Evolutionary conservation across 257 asterid genomes (phyloP).

Genomic region (Nemophila menziesii): DNA sequence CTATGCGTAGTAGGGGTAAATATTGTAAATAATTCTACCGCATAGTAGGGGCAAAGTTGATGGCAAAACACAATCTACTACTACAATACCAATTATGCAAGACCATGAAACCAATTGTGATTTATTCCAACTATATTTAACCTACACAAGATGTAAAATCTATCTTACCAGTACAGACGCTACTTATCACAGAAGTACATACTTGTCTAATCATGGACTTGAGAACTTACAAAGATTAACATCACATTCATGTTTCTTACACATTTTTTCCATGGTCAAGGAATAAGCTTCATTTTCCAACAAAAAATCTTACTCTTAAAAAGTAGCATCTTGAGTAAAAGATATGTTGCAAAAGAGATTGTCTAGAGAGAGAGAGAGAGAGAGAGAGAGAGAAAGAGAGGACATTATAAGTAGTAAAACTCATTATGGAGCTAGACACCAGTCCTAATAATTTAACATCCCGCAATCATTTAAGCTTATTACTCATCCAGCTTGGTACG

Average conservation of each 20-base stretch:
- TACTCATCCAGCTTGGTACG: constrained; percentile 44
- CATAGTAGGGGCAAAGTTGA: not conserved
- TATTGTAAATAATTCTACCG: too few relatives aligned
- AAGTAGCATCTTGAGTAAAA: not conserved
- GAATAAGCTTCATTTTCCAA: not conserved
- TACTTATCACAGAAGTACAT: not conserved
- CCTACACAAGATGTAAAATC: not conserved
- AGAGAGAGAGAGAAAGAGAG: too few relatives aligned
- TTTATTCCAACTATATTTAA: not conserved
- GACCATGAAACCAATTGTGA: not conserved
- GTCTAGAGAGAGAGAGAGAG: too few relatives aligned
- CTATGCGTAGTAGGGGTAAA: too few relatives aligned
- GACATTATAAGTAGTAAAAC: not conserved
- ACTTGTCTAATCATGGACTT: not conserved
- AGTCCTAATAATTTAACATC: constrained; percentile 3
- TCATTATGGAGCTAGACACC: not conserved
- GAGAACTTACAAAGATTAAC: not conserved
- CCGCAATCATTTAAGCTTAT: constrained; percentile 1
- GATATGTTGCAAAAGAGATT: not conserved
- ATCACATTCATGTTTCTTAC: not conserved
- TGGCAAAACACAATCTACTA: not conserved
- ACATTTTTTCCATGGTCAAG: too few relatives aligned
- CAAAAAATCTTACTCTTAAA: not conserved
- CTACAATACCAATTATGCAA: not conserved
- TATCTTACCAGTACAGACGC: not conserved